A percentile compares a stretch with the other conserved stretches of the same genome.
phyloP scores from a whole-genome alignment of 2,329 filamentous ascomycete genomes.

The Claviceps spartinae region DNA sequence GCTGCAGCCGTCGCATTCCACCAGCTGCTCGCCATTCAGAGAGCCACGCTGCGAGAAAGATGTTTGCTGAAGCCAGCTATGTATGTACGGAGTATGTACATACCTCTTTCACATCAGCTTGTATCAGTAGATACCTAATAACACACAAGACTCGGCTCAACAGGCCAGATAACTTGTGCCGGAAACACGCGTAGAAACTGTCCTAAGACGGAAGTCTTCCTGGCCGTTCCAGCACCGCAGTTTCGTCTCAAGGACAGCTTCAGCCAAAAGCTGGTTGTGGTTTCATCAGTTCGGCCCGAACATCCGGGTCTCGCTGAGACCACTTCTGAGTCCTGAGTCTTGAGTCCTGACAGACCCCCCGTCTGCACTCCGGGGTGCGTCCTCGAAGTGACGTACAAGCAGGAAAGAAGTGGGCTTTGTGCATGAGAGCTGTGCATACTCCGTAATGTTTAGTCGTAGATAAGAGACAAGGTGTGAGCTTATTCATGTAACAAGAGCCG shows the following conservation, averaged over 20 bases:
- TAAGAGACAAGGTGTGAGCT: not conserved
- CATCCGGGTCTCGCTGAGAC: not conserved
- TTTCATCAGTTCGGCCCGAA: not conserved
- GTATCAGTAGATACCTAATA: too few relatives aligned
- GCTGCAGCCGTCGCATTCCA: conserved; percentile 8
- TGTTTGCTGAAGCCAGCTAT: not conserved
- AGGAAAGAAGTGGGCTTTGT: not conserved
- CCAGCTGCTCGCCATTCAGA: not conserved
- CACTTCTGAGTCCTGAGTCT: not conserved
- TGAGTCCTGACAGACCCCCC: not conserved
- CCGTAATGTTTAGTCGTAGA: not conserved
- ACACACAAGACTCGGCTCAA: too few relatives aligned
- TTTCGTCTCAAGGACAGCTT: too few relatives aligned
- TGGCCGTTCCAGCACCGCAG: not conserved
- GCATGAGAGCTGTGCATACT: not conserved
- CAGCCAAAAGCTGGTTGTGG: too few relatives aligned
- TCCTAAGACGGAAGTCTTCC: not conserved
- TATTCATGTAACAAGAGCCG: not conserved
- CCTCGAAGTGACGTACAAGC: not conserved
- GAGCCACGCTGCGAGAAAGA: not conserved
- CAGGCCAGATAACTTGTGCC: too few relatives aligned
- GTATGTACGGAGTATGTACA: too few relatives aligned
- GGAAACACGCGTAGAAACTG: too few relatives aligned
- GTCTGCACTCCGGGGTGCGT: not conserved
- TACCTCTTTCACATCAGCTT: too few relatives aligned